Evolutionary conservation across 371 early-diverging fungal species (phyloP), one percentile per base, ranked within the genome.

Genomic region (Mucor indicus): DNA sequence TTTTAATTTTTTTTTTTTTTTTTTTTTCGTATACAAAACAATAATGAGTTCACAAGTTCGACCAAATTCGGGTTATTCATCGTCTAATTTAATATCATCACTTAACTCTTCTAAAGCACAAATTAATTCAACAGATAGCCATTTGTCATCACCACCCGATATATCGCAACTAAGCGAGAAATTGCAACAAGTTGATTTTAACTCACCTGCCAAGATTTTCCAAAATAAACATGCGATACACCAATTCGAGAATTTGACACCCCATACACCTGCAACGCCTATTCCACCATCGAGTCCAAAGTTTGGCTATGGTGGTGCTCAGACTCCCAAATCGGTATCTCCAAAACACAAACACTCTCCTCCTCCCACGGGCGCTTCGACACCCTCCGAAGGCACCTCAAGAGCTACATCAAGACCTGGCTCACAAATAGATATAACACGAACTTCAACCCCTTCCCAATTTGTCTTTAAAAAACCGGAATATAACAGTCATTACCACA

Each of bases 381-480:
- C 20, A 3, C 5, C 29, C 24, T 23, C 22, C 21, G 8, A 4
- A 11, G 10, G 2, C 44, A 32, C 1, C 44, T 20, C 38, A 38
- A 21, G 6, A 38, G 22, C 21, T 37, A 13, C 39, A 1, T 29
- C 42, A 6, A 25, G 42, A 29, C 39, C 39, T 23, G 13, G 8
- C 20, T 39, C 39, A 13, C 21, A 11, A 11, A 13, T 13, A 0
- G 22, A 13, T 15, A 22, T 15, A 0, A 40, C 36, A 23, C 50
- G 50, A 35, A 32, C 46, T 9, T 41, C 46, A 5, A 75, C 69
- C 24, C 75, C 76, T 2, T 62, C 72, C 8, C 76, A 75, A 50
- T 75, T 75, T 40, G 50, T 69, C n/a, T 75, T 75, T 35, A 69
- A 75, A 29, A 64, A 58, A 32, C 76, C 76, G 5, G 57, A 66